These are phyloP conservation scores for Aspergillus ruber DNA, from an alignment of 2,329 filamentous ascomycete genomes.

Conservation along the genomic window DNA sequence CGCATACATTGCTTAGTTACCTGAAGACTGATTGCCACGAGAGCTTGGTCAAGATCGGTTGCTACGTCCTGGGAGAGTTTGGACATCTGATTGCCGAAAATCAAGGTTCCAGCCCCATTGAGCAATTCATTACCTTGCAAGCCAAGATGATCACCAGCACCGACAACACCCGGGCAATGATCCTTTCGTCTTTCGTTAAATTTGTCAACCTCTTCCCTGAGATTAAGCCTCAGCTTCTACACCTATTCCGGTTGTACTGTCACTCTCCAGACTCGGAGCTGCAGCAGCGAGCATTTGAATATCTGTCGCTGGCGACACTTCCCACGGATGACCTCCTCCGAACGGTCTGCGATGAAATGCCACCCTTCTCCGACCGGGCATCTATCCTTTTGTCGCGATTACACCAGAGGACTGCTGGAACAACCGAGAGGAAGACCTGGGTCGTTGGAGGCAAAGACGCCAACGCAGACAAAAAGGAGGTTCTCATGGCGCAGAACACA, in stretches of 20 bases:
- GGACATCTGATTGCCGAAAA: constrained; percentile 93
- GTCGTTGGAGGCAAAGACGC: constrained; percentile 95
- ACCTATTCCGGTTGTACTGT: constrained; percentile 86
- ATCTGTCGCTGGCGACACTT: constrained; percentile 75
- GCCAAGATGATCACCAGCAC: constrained; percentile 84
- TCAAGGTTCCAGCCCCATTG: constrained; percentile 86
- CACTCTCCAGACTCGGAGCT: constrained; percentile 92
- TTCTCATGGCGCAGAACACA: constrained; percentile 71
- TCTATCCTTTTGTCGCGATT: constrained; percentile 86
- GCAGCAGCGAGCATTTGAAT: constrained; percentile 94
- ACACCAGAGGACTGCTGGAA: constrained; percentile 88
- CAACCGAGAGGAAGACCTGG: constrained; percentile 94
- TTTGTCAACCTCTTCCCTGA: constrained; percentile 98
- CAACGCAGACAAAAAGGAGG: constrained; percentile 72
- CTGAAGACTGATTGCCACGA: constrained; percentile 93
- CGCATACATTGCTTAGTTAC: constrained; percentile 86
- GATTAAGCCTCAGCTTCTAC: constrained; percentile 89
- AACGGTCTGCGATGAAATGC: constrained; percentile 97
- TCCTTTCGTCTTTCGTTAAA: constrained; percentile 92
- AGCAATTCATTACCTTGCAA: constrained; percentile 90
- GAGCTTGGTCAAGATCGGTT: constrained; percentile 94
- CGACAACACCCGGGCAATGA: constrained; percentile 83
- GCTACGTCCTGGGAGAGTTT: constrained; percentile 93
- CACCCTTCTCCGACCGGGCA: constrained; percentile 88
- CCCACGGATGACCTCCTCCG: constrained; percentile 85